Evolutionary conservation across 345 rosid genomes (phyloP), one percentile per base, ranked within the genome.

Genomic region (Gossypium stocksii): DNA sequence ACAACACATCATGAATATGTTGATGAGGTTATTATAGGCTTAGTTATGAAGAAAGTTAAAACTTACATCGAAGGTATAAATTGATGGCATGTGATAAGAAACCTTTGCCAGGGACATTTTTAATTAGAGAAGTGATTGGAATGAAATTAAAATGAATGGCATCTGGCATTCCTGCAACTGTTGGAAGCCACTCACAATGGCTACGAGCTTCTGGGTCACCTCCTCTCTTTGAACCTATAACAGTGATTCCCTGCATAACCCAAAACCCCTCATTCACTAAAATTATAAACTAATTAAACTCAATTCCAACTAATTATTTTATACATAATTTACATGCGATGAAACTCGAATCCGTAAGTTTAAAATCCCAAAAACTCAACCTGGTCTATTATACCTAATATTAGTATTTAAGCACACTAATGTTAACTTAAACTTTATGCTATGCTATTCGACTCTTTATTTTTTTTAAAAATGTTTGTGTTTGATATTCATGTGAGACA

Each of bases 41-140:
- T 53, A n/a, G 58, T 8, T 56, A 23, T 4, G 19, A 11, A n/a
- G 34, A 15, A 58, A n/a, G 25, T 23, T 58, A 12, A 58, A 20
- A 77, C 89, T 83, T 80, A 95, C 99, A 95, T 79, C 98, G 82
- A 58, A 95, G 91, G 77, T 95, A 95, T 71, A 95, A 92, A 82
- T 94, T 91, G 85, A 93, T 91, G 75, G 99, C 99, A 76, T 95
- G 99, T 22, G 98, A 89, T 41, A 95, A 66, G 83, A 95, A 88
- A 52, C 97, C 98, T 70, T 76, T 87, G 58, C 99, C 99, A 62
- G 93, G 89, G 66, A 86, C 87, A 34, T 85, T 89, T 48, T 84
- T 87, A 19, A 95, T 93, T 1, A 95, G 90, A 79, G 97, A 90
- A 72, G 98, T 91, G 68, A 95, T 90, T n/a, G 99, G 97, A 54